phyloP scores from a whole-genome alignment of 768 basidiomycete species.

The Holtermannia corniformis region DNA sequence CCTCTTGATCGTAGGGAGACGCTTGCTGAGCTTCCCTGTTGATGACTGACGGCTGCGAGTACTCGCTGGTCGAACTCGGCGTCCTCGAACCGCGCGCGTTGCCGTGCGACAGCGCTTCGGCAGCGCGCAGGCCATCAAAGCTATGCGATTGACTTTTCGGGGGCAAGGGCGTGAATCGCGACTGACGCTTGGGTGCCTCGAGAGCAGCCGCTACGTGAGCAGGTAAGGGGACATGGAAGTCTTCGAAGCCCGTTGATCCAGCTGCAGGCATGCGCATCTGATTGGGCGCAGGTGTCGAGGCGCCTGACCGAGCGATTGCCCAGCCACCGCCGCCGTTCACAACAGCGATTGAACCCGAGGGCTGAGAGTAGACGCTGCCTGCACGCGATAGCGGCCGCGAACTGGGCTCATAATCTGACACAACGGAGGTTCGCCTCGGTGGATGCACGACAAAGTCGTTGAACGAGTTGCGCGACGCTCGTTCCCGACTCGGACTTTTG shows the following conservation, averaged over 20 bases:
- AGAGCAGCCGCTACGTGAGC: neutral
- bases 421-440: slow-evolving; percentile 1
- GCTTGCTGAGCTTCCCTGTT: neutral
- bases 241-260: slow-evolving; percentile 21
- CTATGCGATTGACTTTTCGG: slow-evolving; percentile 14
- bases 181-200: slow-evolving; percentile 6
- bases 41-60: slow-evolving; percentile 21
- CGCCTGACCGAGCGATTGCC: slow-evolving; percentile 21
- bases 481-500: too few species aligned
- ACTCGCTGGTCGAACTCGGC: slow-evolving; percentile 11
- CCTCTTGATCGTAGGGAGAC: slow-evolving; percentile 6
- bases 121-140: slow-evolving; percentile 11
- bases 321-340: slow-evolving; percentile 36
- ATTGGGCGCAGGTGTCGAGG: slow-evolving; percentile 12
- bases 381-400: neutral
- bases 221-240: slow-evolving; percentile 20
- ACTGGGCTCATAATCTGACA: neutral
- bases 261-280: slow-evolving; percentile 27
- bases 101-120: neutral
- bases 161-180: slow-evolving; percentile 29
- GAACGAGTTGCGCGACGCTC: slow-evolving; percentile 9
- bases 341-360: too few species aligned
- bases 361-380: neutral
- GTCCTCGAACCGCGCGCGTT: neutral
- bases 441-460: slow-evolving; percentile 14